Base-by-base conservation (phyloP, 2,329 filamentous ascomycete species). In the Sporothrix globosa region DNA sequence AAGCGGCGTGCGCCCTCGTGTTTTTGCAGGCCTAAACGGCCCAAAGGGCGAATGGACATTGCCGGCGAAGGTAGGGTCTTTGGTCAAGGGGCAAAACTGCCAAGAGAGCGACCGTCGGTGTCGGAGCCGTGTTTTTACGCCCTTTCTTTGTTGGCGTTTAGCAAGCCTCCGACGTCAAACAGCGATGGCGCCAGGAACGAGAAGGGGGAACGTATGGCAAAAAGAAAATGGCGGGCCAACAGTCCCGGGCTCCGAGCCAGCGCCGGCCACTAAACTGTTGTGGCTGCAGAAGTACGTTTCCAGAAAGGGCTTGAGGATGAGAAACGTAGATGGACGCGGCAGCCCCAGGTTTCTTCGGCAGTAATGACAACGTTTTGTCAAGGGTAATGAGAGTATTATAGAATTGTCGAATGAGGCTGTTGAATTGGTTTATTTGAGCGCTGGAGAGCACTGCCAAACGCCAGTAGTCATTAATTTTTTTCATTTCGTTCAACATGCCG, bases 121-220 rank as follows among this genome's bases (percentile, higher is more conserved):
- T 17, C 11, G 14, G 39, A 44, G 56, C 56, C 39, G 56, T 44
- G 24, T 21, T 61, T 24, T 5, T 17, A 19, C 14, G 4, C 24
- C 27, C 6, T 34, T 34, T 41, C 30, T 41, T 39, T 46, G 39
- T 17, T 46, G 58, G 6, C 14, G 11, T 17, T 27, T 46, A 34
- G 24, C 58, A 63, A 63, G 58, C 44, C 58, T 27, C 34, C 58
- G n/a, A 61, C 58, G 11, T 39, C 39, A 14, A 34, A 11, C 11
- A 1, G n/a, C 58, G 39, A 21, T n/a, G 39, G 58, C 58, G 58
- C 39, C 58, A 63, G 58, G 58, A 63, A 63, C 58, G 9, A 46
- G 13, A 27, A 44, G 7, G 34, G 34, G n/a, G 19, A 17, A 50
- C 14, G 6, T 14, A 50, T 50, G 7, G 46, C 4, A 34, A 34